Conservation (phyloP, 345 rosid genomes). For the Aquilaria sinensis region DNA sequence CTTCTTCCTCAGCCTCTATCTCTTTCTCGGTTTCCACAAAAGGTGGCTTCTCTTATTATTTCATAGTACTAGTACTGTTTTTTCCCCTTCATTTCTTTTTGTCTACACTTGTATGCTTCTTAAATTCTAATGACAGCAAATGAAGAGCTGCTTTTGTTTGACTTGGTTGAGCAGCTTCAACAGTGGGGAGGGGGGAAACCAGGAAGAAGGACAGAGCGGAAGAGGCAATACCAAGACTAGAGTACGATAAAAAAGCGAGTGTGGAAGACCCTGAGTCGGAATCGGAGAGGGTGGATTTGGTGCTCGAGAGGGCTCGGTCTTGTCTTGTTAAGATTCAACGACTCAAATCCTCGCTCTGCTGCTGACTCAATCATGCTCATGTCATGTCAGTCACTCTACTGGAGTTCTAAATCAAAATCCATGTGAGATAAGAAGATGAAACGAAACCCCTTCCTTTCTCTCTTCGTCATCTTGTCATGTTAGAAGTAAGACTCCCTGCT, state of each 20-base stretch:
- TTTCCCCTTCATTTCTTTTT: no score
- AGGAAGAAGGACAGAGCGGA: neutral
- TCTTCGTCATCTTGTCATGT: no score
- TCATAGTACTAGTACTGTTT: neutral
- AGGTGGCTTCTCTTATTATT: slow-evolving; percentile 16
- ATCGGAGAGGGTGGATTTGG: slow-evolving; percentile 19
- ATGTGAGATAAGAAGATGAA: neutral
- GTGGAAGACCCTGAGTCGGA: neutral
- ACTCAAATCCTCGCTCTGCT: slow-evolving; percentile 7
- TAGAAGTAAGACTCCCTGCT: no score
- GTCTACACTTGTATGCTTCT: no score
- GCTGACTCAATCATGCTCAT: neutral
- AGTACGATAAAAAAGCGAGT: neutral
- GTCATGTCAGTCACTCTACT: neutral
- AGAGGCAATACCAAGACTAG: neutral
- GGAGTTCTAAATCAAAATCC: neutral
- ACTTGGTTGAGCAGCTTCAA: slow-evolving; percentile 13
- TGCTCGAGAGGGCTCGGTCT: slow-evolving; percentile 15
- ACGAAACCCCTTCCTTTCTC: neutral
- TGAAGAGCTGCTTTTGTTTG: neutral
- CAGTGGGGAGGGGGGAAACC: slow-evolving; percentile 17
- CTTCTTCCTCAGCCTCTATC: slow-evolving; percentile 5
- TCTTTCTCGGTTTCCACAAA: slow-evolving; percentile 28
- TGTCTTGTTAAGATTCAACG: slow-evolving; percentile 21
- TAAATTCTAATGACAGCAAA: no score